Conservation (phyloP, 257 asterid genomes). For the Plectranthus barbatus region DNA sequence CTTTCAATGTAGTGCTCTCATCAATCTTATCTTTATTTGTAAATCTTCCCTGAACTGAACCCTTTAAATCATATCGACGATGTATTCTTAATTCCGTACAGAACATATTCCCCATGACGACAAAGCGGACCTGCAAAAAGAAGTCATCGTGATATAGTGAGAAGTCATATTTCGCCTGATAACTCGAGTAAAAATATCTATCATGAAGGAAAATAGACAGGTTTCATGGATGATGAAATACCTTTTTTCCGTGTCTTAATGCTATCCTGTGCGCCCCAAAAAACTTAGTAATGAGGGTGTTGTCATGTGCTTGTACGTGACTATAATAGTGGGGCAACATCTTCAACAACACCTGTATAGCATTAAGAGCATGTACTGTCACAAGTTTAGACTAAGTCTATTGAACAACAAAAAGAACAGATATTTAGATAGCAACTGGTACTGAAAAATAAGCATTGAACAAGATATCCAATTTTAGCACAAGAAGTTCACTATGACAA, state of each 20-base stretch:
- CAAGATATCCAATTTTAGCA: neutral
- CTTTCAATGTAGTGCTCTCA: slow-evolving; percentile 85
- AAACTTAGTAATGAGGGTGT: slow-evolving; percentile 91
- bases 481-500: neutral
- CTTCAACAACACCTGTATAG: slow-evolving; percentile 55
- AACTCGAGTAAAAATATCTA: neutral
- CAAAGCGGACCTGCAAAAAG: slow-evolving; percentile 77
- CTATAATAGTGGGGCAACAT: slow-evolving; percentile 83
- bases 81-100: slow-evolving; percentile 88
- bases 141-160: slow-evolving; percentile 1
- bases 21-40: slow-evolving; percentile 66
- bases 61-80: slow-evolving; percentile 92
- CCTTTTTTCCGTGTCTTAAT: slow-evolving; percentile 72
- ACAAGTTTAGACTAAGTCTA: neutral
- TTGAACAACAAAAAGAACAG: neutral
- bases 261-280: slow-evolving; percentile 83
- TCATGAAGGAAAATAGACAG: neutral
- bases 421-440: neutral
- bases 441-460: neutral
- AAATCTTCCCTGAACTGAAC: slow-evolving; percentile 86
- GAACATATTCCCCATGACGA: slow-evolving; percentile 99
- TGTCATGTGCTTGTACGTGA: slow-evolving; percentile 75
- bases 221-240: slow-evolving; percentile 13
- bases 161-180: neutral
- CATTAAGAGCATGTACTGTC: slow-evolving; percentile 15